Percentiles rank a stretch among this genome's conserved stretches.
Conservation (phyloP, 164 flowering plant species). For the Magnolia officinalis region DNA sequence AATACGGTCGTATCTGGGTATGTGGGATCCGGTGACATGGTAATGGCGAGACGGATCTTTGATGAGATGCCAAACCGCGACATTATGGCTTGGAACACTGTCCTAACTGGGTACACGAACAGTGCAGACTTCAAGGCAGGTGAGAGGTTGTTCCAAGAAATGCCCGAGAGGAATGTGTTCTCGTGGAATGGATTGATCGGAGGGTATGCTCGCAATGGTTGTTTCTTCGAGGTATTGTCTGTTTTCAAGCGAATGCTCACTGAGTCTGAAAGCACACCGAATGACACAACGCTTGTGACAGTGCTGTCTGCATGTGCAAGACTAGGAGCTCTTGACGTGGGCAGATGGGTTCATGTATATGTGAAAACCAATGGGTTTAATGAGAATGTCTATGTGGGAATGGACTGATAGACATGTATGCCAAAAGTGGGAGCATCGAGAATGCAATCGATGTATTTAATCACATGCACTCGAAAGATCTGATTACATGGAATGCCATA, state of each 20-base stretch:
- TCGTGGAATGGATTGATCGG: conserved; percentile 74
- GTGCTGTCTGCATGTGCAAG: conserved; percentile 63
- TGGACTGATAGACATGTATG: conserved; percentile 68
- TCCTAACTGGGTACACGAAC: conserved; percentile 50
- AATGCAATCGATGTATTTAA: conserved; percentile 42
- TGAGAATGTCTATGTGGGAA: conserved; percentile 48
- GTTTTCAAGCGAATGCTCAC: conserved; percentile 52
- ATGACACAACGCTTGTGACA: conserved; percentile 55
- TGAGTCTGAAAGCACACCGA: conserved; percentile 44
- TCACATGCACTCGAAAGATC: conserved; percentile 46
- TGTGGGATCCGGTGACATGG: conserved; percentile 43
- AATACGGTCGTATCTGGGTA: conserved; percentile 63
- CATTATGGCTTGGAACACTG: conserved; percentile 60
- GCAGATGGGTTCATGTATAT: conserved; percentile 56
- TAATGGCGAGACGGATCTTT: conserved; percentile 41
- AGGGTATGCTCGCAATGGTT: conserved; percentile 46
- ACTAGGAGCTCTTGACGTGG: conserved; percentile 57
- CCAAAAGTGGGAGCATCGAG: conserved; percentile 65
- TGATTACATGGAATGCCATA: conserved; percentile 66
- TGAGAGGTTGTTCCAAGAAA: conserved; percentile 48
- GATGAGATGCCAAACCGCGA: conserved; percentile 48
- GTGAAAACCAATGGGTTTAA: conserved; percentile 40
- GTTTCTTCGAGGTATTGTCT: conserved; percentile 38
- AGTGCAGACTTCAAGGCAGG: conserved; percentile 38
- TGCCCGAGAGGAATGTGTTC: conserved; percentile 56